These are phyloP conservation scores for Cetraspora pellucida DNA, from an alignment of 192 early-diverging fungal species.

Conservation along the genomic window DNA sequence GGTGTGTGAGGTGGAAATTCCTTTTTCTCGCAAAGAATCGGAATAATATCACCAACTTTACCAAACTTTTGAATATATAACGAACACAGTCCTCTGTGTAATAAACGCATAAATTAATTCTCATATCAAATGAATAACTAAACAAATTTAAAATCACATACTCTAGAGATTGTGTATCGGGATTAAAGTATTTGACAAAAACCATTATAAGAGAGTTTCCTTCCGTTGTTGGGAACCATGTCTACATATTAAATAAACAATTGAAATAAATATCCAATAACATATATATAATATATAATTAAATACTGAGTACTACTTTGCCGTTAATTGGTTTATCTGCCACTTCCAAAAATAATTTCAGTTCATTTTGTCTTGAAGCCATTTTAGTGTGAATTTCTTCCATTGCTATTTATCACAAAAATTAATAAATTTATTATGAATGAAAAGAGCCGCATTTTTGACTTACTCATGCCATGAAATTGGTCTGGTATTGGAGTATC, in stretches of 20 bases:
- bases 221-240: constrained; percentile 1
- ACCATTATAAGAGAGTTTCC: constrained; percentile 56
- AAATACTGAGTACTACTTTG: constrained; percentile 37
- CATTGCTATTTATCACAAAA: constrained; percentile 38
- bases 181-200: constrained; percentile 88
- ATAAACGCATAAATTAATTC: not conserved
- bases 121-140: not conserved
- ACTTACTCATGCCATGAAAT: constrained; percentile 52
- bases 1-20: constrained; percentile 58
- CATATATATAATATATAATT: constrained; percentile 4
- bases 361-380: constrained; percentile 39
- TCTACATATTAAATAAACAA: not conserved
- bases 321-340: constrained; percentile 35
- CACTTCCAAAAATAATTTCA: constrained; percentile 46
- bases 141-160: constrained; percentile 39
- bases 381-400: constrained; percentile 41
- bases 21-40: constrained; percentile 54
- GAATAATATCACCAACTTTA: constrained; percentile 65
- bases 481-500: constrained; percentile 67
- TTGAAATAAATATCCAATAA: too few species aligned
- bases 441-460: not conserved
- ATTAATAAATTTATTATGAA: not conserved
- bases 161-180: constrained; percentile 57
- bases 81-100: constrained; percentile 55
- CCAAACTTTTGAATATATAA: constrained; percentile 52